phyloP scores from a whole-genome alignment of 306 rosid species.

The Prunus mira region DNA sequence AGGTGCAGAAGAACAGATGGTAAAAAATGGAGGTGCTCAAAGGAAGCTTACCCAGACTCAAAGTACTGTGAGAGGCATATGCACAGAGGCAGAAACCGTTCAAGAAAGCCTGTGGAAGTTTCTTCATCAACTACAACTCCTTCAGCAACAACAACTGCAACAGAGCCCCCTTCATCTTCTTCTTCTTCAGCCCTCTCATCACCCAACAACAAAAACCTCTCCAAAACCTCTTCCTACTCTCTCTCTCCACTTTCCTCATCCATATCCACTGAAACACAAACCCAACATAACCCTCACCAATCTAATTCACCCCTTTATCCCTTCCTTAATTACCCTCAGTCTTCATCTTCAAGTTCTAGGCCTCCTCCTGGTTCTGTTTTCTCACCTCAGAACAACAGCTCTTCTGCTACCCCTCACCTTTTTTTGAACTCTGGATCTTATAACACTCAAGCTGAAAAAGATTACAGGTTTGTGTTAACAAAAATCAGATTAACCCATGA shows the following conservation, averaged over 20 bases:
- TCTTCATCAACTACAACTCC: conserved; percentile 35
- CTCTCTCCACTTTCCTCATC: conserved; percentile 51
- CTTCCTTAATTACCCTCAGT: conserved; percentile 39
- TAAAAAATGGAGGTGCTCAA: conserved; percentile 99
- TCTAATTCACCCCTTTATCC: conserved; percentile 46
- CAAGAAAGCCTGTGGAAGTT: conserved; percentile 99
- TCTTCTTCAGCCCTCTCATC: conserved; percentile 27
- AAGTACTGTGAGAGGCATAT: conserved; percentile 98
- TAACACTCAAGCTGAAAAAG: conserved; percentile 49
- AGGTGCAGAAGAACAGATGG: conserved; percentile 99
- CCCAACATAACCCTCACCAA: conserved; percentile 45
- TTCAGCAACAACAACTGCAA: conserved; percentile 11
- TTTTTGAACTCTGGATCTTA: conserved; percentile 60
- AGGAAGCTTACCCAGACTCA: conserved; percentile 97
- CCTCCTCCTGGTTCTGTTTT: conserved; percentile 46
- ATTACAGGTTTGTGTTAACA: conserved; percentile 52
- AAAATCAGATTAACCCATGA: not conserved
- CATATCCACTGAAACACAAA: conserved; percentile 27
- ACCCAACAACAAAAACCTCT: conserved; percentile 39
- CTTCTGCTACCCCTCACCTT: conserved; percentile 47
- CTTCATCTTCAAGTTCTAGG: conserved; percentile 40
- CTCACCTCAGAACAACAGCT: conserved; percentile 38
- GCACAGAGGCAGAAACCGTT: conserved; percentile 99
- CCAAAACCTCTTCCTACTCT: conserved; percentile 34
- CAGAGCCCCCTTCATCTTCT: conserved; percentile 18